These are phyloP conservation scores for Penicillium bovifimosum DNA, from an alignment of 495 filamentous ascomycete genomes.

Conservation along the genomic window DNA sequence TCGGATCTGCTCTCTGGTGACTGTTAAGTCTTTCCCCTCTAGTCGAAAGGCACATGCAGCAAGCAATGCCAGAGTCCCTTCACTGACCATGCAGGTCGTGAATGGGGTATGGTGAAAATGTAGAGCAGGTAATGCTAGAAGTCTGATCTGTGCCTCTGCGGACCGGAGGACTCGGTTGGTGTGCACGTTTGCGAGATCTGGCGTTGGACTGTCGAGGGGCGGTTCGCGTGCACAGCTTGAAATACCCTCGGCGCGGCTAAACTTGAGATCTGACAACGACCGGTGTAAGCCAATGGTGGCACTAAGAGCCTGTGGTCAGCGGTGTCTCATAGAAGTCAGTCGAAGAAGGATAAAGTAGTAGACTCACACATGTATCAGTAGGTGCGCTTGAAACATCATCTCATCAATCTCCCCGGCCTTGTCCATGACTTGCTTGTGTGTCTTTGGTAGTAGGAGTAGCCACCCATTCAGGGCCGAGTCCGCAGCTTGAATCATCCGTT, in stretches of 20 bases:
- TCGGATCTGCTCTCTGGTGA: conserved; percentile 28
- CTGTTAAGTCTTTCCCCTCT: conserved; percentile 19
- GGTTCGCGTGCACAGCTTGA: conserved; percentile 30
- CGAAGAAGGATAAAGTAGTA: too few relatives aligned
- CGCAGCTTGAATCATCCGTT: conserved; percentile 21
- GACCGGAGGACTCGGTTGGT: conserved; percentile 24
- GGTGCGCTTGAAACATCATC: conserved; percentile 34
- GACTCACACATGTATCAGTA: conserved; percentile 30
- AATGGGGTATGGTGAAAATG: conserved; percentile 27
- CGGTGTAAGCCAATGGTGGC: conserved; percentile 22
- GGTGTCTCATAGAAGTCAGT: too few relatives aligned
- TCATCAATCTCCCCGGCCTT: conserved; percentile 29
- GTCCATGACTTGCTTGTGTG: conserved; percentile 25
- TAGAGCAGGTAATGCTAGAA: conserved; percentile 23
- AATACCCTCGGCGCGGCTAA: conserved; percentile 19
- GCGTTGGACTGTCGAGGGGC: conserved; percentile 15
- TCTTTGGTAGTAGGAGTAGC: conserved; percentile 23
- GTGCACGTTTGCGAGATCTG: conserved; percentile 25
- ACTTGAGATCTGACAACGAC: conserved; percentile 30
- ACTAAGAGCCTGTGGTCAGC: too few relatives aligned
- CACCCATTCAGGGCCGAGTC: conserved; percentile 27
- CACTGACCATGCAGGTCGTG: conserved; percentile 29
- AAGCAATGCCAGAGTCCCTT: conserved; percentile 24
- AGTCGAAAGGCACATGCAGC: conserved; percentile 24
- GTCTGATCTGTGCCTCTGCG: conserved; percentile 23